Base-by-base conservation (phyloP, 2,329 filamentous ascomycete species). In the Colletotrichum incanum region DNA sequence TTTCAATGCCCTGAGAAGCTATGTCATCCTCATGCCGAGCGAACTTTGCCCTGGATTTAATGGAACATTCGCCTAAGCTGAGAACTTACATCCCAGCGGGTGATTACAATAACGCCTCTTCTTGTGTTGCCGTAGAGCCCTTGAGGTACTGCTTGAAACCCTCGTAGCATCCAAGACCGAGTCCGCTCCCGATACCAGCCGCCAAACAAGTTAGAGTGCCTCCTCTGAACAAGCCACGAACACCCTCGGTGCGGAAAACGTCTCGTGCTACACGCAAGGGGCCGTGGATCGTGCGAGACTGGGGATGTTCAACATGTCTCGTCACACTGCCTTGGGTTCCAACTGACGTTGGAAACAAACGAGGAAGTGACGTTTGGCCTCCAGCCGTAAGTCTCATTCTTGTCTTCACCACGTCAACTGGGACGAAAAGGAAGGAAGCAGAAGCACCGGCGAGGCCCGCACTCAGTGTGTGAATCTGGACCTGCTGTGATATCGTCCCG, bases 341-440 rank as follows among this genome's bases (percentile, higher is more conserved):
- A 11, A 31, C 6, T 7, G 26, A 20, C 6, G 23, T 23, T 12
- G 31, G 31, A 7, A 55, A 55, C 31, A 49, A 11, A 1, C 34
- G 23, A 7, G 43, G 37, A 14, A 3, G 14, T 6, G 23, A 0
- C 20, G 1, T n/a, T 7, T 7, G 37, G 4, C 41, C 34, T 0
- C 74, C 73, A 9, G 72, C 74, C 1, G 72, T 72, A 6, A 76
- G 72, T 31, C 74, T 73, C 74, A 75, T 76, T 14, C 74, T 58
- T 18, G 75, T 76, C 63, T 74, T 75, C 34, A 76, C 74, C 1
- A 76, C 73, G 43, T 76, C 75, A 3, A 74, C 67, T 0, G 75
- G 74, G 16, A 76, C 75, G 47, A 76, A 76, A 7, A 76, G n/a
- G 2, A 54, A 60, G 3, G 66, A 65, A 18, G 63, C 43, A 5